Evolutionary conservation across 495 filamentous ascomycete species (phyloP), one percentile per base, ranked within the genome.

Genomic region (Symbiotaphrina buchneri): DNA sequence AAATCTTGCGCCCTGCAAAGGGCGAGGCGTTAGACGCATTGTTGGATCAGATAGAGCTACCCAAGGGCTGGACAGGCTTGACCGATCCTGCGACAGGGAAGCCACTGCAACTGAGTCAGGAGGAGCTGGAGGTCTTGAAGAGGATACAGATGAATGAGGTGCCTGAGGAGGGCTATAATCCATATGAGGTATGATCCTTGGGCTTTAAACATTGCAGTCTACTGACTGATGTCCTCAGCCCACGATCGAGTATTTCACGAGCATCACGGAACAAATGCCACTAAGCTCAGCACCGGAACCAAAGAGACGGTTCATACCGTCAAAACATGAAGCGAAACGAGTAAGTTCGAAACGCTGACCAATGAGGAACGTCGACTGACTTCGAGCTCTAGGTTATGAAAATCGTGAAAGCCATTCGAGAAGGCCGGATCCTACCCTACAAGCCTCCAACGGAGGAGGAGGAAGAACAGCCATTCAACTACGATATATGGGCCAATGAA

Each of bases 281-380:
- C 52, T 97, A 31, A 93, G 81, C 49, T 71, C 81, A 25, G 85
- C 84, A 4, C 87, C 87, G 22, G 87, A 97, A 45, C 87, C 87
- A 4, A 97, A 97, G 55, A 65, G 85, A 27, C 74, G 87, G 41
- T 97, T 94, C 47, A 56, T 95, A 10, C 87, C 90, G 6, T 95
- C 90, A n/a, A 94, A 93, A 53, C 81, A 95, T 43, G 87, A 97
- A 55, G 74, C 79, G 11, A 94, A 93, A 63, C 63, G 84, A 36
- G 68, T 38, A 2, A n/a, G 33, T 36, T 19, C 7, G 15, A 5
- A 7, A 25, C 7, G 8, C 22, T 8, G 7, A 8, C 22, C 22
- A 25, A 7, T 25, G 22, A 25, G 22, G 8, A 13, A 25, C 13
- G 22, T 13, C 22, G 8, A 25, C 18, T 33, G 27, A 21, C 6